Conservation (phyloP, 208 protist species). For the Endotrypanum monterogeii region DNA sequence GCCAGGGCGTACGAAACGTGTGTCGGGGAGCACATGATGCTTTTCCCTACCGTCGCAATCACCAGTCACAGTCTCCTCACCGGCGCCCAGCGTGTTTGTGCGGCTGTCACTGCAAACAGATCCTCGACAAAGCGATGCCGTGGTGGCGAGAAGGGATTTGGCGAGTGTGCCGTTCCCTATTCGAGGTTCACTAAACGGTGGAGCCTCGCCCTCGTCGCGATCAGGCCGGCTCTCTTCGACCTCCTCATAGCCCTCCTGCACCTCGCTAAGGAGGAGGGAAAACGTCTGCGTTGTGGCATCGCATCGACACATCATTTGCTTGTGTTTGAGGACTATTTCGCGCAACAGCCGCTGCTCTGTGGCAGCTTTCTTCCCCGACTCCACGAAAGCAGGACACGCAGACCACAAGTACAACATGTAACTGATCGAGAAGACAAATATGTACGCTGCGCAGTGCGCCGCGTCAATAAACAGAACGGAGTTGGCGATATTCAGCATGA, state of each 20-base stretch:
- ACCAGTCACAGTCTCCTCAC: background rate
- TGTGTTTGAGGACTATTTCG: slow-evolving; percentile 54
- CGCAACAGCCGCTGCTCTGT: slow-evolving; percentile 55
- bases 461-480: slow-evolving; percentile 65
- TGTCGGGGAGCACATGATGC: background rate
- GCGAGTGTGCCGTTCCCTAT: slow-evolving; percentile 9
- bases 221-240: background rate
- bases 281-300: slow-evolving; percentile 73
- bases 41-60: background rate
- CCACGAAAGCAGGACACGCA: slow-evolving; percentile 58
- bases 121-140: background rate
- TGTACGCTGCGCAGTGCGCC: slow-evolving; percentile 57
- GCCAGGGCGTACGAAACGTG: background rate
- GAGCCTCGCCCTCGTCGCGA: background rate
- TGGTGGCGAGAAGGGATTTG: background rate
- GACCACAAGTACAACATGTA: slow-evolving; percentile 56
- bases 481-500: slow-evolving; percentile 61
- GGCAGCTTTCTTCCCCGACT: slow-evolving; percentile 49
- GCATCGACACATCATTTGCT: slow-evolving; percentile 34
- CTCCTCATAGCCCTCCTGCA: background rate
- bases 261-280: slow-evolving; percentile 9
- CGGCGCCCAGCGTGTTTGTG: background rate
- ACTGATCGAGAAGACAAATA: slow-evolving; percentile 76
- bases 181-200: background rate
- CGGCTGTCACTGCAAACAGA: slow-evolving; percentile 1